Conservation (phyloP, 371 early-diverging fungal genomes). For the Ecytonucleospora hepatopenaei region DNA sequence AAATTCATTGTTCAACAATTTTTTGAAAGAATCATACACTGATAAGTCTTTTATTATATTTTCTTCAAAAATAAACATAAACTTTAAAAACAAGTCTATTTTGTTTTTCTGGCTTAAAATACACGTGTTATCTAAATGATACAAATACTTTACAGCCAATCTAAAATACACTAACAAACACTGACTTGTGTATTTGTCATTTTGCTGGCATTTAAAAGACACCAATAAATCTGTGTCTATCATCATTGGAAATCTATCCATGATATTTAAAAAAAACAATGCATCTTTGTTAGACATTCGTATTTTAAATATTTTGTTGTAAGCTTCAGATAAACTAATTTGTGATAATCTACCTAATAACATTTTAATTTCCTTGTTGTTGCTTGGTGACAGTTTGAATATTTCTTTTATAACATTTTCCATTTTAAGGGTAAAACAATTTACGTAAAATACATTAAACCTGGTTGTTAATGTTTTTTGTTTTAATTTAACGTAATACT, state of each 20-base stretch:
- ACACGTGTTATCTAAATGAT: background rate
- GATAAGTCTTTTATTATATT: background rate
- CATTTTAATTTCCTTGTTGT: background rate
- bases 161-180: constrained; percentile 8
- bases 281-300: constrained; percentile 17
- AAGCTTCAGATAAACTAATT: background rate
- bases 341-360: background rate
- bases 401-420: background rate
- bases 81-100: constrained; percentile 5
- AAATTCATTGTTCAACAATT: constrained; percentile 8
- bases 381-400: background rate
- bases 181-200: constrained; percentile 14
- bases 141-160: background rate
- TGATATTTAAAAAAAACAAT: constrained; percentile 8
- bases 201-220: constrained; percentile 2
- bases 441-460: too few species aligned
- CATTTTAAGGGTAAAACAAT: too few species aligned
- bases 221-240: constrained; percentile 2
- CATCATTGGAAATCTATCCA: background rate
- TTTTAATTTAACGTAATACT: too few species aligned
- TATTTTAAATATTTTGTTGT: background rate
- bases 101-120: constrained; percentile 3
- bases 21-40: constrained; percentile 9
- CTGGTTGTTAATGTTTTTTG: too few species aligned
- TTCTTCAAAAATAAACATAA: constrained; percentile 16